Evolutionary conservation across 2,329 filamentous ascomycete species (phyloP).

Genomic region (Fusarium ramigenum): DNA sequence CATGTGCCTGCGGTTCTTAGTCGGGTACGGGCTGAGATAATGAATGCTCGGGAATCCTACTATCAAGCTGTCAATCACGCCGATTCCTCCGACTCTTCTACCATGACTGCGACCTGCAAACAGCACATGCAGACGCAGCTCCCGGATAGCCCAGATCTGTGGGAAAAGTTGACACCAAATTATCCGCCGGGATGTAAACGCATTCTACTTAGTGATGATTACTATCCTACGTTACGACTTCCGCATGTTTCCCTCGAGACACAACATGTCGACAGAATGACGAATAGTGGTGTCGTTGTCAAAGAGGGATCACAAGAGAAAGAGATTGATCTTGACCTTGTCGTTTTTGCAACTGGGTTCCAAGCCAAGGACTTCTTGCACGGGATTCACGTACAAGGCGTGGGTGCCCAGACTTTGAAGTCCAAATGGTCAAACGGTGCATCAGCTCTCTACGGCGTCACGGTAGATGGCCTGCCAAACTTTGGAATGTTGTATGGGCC

Average conservation of each 20-base stretch:
- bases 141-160: fast-evolving
- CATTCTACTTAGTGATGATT: background rate
- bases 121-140: background rate
- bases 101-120: background rate
- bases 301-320: background rate
- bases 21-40: background rate
- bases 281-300: background rate
- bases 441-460: background rate
- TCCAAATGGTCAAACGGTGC: background rate
- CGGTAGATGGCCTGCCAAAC: background rate
- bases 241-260: background rate
- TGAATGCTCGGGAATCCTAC: background rate
- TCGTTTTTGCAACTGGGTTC: background rate
- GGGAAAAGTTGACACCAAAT: background rate
- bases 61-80: background rate
- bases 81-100: background rate
- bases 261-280: background rate
- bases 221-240: background rate
- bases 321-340: background rate
- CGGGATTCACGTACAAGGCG: background rate
- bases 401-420: fast-evolving
- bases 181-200: background rate
- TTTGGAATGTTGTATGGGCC: background rate
- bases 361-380: background rate
- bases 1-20: fast-evolving